Base-by-base conservation (phyloP, 2,329 filamentous ascomycete species). In the Myriosclerotinia duriaeana region DNA sequence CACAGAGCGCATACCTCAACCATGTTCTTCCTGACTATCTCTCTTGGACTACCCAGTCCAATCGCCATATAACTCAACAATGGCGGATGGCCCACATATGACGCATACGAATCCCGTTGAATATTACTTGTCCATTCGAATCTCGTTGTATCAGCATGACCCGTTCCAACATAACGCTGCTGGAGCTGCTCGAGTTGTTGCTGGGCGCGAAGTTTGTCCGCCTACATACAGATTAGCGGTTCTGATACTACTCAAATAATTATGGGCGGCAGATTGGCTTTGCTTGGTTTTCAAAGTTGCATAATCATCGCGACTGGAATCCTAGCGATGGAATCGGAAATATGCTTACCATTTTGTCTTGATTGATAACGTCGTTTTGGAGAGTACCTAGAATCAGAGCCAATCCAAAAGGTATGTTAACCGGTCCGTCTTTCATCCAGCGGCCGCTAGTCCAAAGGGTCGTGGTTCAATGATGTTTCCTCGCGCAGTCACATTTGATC, bases 71-170 rank as follows among this genome's bases (percentile, higher is more conserved):
- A 97, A 50, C 91, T 87, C 20, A 98, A 83, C 68, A 97, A 83
- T 9, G 93, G 90, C 20, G 93, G 91, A 77, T 99, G 95, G 26
- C 95, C 95, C 71, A 95, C 85, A 74, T 96, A 93, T 70, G 89
- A 93, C 26, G 93, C 87, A 77, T 94, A 93, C 30, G 90, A 96
- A 81, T 99, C 95, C 77, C 95, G 93, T 77, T 93, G 87, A 76
- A 98, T 94, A 81, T 98, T 99, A 68, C 91, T 93, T 61, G 90
- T 90, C 93, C 93, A 99, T 80, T 99, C 95, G 88, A 95, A 95
- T 78, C 92, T 96, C 36, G 93, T 96, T 17, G 94, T 98, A 81
- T 99, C 95, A 53, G 94, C 92, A 79, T 97, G 93, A 34, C 95
- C 95, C 5, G 95, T 98, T 73, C 95, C 95, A 75, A 99, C 85